These are phyloP conservation scores for Termitomyces sp. DNA, from an alignment of 768 basidiomycete genomes.

Conservation along the genomic window DNA sequence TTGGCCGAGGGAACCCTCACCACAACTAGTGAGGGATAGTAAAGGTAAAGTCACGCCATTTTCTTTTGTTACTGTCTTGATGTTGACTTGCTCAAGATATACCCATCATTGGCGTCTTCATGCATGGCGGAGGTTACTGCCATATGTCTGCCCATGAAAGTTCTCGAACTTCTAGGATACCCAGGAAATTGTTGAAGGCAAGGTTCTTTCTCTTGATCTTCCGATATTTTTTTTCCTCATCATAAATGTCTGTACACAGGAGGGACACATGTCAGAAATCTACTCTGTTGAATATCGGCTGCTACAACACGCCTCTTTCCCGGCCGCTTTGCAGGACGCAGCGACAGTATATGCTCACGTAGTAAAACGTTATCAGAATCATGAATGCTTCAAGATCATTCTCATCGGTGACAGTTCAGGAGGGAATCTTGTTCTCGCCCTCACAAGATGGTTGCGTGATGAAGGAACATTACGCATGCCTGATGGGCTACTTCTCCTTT, in stretches of 20 bases:
- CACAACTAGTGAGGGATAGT: background rate
- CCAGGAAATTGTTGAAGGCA: conserved; percentile 37
- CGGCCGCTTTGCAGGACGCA: background rate
- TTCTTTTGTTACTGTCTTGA: conserved; percentile 7
- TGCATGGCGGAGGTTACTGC: conserved; percentile 53
- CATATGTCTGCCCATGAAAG: conserved; percentile 53
- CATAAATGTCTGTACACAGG: background rate
- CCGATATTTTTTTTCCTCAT: background rate
- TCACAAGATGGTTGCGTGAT: background rate
- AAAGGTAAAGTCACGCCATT: background rate
- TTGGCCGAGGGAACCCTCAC: background rate
- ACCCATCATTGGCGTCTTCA: conserved; percentile 41
- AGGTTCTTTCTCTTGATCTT: background rate
- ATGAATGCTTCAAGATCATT: background rate
- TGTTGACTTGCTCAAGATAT: conserved; percentile 19
- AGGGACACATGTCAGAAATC: background rate
- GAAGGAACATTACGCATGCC: background rate
- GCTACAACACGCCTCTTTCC: background rate
- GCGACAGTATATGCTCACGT: background rate
- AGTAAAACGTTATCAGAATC: background rate
- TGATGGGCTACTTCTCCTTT: background rate
- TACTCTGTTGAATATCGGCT: background rate
- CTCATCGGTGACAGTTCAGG: background rate
- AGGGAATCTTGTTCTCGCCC: background rate
- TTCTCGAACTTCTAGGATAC: conserved; percentile 41